Conservation (phyloP, 768 basidiomycete genomes). For the Mycena epipterygia region DNA sequence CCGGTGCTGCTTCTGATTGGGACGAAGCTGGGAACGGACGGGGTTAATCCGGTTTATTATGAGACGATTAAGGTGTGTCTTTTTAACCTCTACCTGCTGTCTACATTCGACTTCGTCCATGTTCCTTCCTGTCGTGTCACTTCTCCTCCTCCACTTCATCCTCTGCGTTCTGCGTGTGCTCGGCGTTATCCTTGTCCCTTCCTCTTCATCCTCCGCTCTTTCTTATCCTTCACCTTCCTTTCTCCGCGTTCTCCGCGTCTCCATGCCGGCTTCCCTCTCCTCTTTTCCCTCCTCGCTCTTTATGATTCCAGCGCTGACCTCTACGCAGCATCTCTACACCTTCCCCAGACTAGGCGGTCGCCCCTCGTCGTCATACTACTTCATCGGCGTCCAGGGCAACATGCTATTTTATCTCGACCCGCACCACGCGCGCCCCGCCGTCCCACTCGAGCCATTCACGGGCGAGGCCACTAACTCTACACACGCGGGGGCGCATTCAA, state of each 20-base stretch:
- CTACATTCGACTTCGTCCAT: neutral
- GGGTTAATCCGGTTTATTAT: constrained; percentile 96
- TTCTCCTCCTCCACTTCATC: no score
- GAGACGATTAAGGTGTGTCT: constrained; percentile 71
- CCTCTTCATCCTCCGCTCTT: no score
- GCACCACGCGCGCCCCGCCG: no score
- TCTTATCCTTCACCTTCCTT: no score
- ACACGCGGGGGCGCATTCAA: neutral
- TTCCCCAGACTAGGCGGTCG: constrained; percentile 97
- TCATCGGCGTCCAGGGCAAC: no score
- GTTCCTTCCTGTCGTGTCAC: no score
- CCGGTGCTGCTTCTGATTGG: constrained; percentile 90
- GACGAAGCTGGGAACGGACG: constrained; percentile 88
- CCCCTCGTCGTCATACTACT: constrained; percentile 90
- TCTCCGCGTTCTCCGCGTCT: no score
- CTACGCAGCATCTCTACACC: constrained; percentile 82
- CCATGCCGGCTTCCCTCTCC: no score
- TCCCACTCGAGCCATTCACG: constrained; percentile 69
- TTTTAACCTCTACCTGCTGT: neutral
- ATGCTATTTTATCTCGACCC: no score
- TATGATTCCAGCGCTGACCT: neutral
- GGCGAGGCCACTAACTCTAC: no score
- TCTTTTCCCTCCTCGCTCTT: neutral
- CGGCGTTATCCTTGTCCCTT: no score
- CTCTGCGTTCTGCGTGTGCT: no score